phyloP scores from a whole-genome alignment of 2,329 filamentous ascomycete genomes.

The Alternaria conjuncta region DNA sequence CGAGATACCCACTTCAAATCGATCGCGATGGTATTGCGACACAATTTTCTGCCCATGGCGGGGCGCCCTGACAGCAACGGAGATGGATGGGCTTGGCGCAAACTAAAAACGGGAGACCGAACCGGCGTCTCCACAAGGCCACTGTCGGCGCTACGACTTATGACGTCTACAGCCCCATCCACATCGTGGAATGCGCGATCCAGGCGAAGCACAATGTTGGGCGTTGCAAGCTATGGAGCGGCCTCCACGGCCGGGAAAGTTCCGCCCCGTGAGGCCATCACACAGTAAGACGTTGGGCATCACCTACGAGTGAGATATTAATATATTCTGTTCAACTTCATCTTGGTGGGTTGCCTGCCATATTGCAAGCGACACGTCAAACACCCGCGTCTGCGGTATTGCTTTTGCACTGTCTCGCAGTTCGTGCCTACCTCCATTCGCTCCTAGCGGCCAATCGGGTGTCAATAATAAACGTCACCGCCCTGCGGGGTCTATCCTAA shows the following conservation, averaged over 20 bases:
- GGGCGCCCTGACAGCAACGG: slow-evolving; percentile 17
- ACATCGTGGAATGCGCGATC: slow-evolving; percentile 12
- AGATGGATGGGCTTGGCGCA: slow-evolving; percentile 31
- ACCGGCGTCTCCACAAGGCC: slow-evolving; percentile 10
- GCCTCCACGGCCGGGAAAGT: slow-evolving; percentile 39
- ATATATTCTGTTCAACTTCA: slow-evolving; percentile 16
- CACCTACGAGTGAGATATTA: slow-evolving; percentile 31
- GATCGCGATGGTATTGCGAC: slow-evolving; percentile 13
- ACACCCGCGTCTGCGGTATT: slow-evolving; percentile 19
- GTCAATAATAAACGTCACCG: slow-evolving; percentile 38
- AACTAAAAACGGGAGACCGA: slow-evolving; percentile 30
- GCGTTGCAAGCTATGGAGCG: slow-evolving; percentile 2
- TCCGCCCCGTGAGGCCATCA: neutral
- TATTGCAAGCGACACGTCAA: slow-evolving; percentile 3
- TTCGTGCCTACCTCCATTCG: slow-evolving; percentile 13
- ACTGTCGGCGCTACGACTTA: slow-evolving; percentile 32
- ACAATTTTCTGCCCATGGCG: slow-evolving; percentile 15
- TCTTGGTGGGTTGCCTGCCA: neutral
- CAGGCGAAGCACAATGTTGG: slow-evolving; percentile 14
- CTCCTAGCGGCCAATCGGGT: slow-evolving; percentile 33
- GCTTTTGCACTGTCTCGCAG: slow-evolving; percentile 22
- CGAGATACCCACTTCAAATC: slow-evolving; percentile 5
- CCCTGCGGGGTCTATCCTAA: slow-evolving; percentile 26
- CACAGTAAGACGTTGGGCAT: slow-evolving; percentile 8
- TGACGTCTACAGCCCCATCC: slow-evolving; percentile 1